A percentile compares a stretch with the other conserved stretches of the same genome.
Conservation (phyloP, 306 rosid species). For the Citrullus colocynthis region DNA sequence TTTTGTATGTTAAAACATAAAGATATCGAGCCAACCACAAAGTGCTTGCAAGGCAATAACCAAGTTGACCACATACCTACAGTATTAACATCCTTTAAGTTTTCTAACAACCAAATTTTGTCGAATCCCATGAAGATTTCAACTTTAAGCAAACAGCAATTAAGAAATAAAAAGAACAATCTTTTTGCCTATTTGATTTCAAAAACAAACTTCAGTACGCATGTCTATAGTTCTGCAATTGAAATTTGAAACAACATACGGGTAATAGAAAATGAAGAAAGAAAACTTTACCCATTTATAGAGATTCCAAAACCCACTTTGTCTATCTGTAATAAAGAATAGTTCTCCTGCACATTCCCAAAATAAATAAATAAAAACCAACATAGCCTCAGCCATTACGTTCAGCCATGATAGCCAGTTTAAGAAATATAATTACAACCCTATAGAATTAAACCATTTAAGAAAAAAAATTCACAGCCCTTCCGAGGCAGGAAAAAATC, state of each 20-base stretch:
- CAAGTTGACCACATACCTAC: too few species aligned
- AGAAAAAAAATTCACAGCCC: not conserved
- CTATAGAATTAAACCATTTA: not conserved
- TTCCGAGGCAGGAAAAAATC: not conserved
- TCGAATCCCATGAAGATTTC: too few species aligned
- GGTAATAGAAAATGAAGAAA: not conserved
- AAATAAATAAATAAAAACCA: not conserved
- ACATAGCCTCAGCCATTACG: not conserved
- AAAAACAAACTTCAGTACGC: not conserved
- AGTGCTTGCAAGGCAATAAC: too few species aligned
- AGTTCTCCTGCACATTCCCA: constrained; percentile 63
- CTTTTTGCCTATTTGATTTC: not conserved
- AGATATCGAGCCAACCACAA: too few species aligned
- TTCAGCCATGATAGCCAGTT: not conserved
- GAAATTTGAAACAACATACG: constrained; percentile 6
- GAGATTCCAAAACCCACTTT: constrained; percentile 84
- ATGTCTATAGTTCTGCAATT: not conserved
- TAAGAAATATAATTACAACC: not conserved
- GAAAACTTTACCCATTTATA: constrained; percentile 72
- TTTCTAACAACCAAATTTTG: too few species aligned
- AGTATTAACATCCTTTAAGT: too few species aligned
- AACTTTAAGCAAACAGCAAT: not conserved
- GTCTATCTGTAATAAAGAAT: constrained; percentile 70
- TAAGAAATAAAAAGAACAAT: not conserved
- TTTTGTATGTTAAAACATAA: too few species aligned